These are phyloP conservation scores for Biscutella laevigata DNA, from an alignment of 441 rosid genomes.

Conservation along the genomic window DNA sequence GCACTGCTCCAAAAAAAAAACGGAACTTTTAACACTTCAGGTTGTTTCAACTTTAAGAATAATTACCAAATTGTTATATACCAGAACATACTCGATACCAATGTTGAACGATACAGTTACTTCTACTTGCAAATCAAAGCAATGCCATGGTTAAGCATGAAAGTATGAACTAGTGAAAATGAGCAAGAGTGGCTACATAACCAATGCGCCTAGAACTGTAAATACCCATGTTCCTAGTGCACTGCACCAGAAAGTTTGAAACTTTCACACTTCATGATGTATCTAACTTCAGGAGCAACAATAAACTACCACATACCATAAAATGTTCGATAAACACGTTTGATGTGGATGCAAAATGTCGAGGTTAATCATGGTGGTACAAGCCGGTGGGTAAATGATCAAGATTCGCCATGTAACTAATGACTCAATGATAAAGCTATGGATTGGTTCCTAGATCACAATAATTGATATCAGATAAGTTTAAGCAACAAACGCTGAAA, in stretches of 20 bases:
- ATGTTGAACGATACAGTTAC: neutral
- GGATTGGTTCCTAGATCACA: neutral
- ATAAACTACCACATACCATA: no score
- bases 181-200: neutral
- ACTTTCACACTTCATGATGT: no score
- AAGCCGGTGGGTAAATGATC: no score
- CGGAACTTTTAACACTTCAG: neutral
- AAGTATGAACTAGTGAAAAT: neutral
- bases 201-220: no score
- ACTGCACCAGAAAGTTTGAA: no score
- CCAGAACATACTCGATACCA: neutral
- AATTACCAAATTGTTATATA: neutral
- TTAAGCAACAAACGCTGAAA: neutral
- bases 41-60: constrained; percentile 1
- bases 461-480: neutral
- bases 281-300: no score
- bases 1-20: constrained; percentile 68
- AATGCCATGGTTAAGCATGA: neutral
- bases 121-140: neutral
- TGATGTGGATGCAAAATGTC: no score
- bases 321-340: no score
- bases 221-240: no score
- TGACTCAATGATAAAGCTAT: neutral
- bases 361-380: no score
- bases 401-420: no score